Percentiles rank a stretch among this genome's conserved stretches.
These are phyloP conservation scores for Trichoderma atrobrunneum DNA, from an alignment of 2,329 filamentous ascomycete genomes.

Conservation along the genomic window DNA sequence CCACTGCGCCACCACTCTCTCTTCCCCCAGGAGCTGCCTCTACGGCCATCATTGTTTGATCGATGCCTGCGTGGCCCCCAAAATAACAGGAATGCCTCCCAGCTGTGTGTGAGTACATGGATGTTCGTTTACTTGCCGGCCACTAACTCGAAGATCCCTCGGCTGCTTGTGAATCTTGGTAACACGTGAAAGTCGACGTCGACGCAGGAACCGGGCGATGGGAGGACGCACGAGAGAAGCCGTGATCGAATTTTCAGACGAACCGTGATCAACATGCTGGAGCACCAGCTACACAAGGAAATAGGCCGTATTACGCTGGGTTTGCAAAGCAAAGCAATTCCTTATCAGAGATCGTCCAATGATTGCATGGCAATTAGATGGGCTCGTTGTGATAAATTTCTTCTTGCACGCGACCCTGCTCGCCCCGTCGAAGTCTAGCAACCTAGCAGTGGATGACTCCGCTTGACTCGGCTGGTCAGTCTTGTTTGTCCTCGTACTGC, in stretches of 20 bases:
- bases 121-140: conserved; percentile 1
- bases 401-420: conserved; percentile 13
- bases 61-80: background rate
- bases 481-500: background rate
- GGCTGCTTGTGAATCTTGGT: conserved; percentile 21
- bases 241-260: background rate
- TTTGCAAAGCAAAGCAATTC: background rate
- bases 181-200: conserved; percentile 20
- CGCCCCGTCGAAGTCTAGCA: background rate
- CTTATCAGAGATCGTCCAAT: background rate
- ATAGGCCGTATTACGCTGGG: background rate
- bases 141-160: conserved; percentile 21
- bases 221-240: background rate
- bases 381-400: background rate
- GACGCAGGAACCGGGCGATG: background rate
- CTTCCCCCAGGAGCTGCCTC: background rate
- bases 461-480: background rate
- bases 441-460: background rate
- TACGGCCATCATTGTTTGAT: background rate
- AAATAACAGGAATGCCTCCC: background rate
- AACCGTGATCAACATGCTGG: background rate
- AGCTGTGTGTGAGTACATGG: conserved; percentile 2
- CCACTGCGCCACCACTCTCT: background rate
- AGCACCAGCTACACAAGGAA: background rate
- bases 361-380: background rate